Base-by-base conservation (phyloP, 73 alveolate species). In the Chromera velia region DNA sequence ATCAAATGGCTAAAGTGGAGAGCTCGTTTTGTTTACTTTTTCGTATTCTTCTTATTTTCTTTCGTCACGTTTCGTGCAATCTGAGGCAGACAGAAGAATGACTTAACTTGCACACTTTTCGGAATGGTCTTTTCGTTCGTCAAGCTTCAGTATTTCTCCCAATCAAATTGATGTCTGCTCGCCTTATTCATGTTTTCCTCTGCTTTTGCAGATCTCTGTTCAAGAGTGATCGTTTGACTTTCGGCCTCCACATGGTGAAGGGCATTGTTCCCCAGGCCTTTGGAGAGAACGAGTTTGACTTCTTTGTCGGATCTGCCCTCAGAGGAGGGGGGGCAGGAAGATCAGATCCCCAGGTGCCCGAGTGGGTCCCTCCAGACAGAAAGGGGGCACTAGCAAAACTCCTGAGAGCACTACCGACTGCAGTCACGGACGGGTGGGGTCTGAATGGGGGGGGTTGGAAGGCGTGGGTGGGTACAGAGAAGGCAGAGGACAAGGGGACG, bases 161-260 rank as follows among this genome's bases (percentile, higher is more conserved):
- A 63, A 46, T 40, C 80, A 28, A n/a, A n/a, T n/a, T n/a, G n/a
- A n/a, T n/a, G n/a, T n/a, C n/a, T n/a, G n/a, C n/a, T n/a, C n/a
- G n/a, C n/a, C n/a, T n/a, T n/a, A n/a, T n/a, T n/a, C n/a, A n/a
- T n/a, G n/a, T n/a, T 84, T 87, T 77, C 94, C 96, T 45, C n/a
- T n/a, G n/a, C n/a, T n/a, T n/a, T n/a, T n/a, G n/a, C n/a, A 85
- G 99, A 68, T 91, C 98, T 28, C 86, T 97, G 72, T 97, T 97
- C 91, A 97, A 97, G 88, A 88, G 94, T 27, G 99, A 97, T 91
- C 88, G 98, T 75, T 90, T 97, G 48, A 96, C 96, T 55, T 97
- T 96, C 85, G 99, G 99, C 29, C 89, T 97, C 65, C 96, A 91
- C 82, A 77, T 77, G 70, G 96, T 96, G 47, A 86, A 92, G 73